phyloP scores from a whole-genome alignment of 352 stramenopile genomes.

The Globisporangium megalacanthum region DNA sequence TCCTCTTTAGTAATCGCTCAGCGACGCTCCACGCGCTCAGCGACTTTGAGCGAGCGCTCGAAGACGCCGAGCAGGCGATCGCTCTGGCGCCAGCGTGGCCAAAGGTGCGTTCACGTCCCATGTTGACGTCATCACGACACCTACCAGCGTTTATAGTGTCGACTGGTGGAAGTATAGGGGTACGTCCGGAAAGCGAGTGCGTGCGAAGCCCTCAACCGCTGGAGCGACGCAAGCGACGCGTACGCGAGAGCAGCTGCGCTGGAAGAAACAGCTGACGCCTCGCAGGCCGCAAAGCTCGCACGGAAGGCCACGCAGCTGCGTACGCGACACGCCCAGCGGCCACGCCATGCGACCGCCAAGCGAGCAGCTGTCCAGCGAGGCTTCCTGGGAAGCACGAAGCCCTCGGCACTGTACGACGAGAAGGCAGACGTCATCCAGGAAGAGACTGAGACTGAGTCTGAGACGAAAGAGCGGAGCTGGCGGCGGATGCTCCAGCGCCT shows the following conservation, averaged over 20 bases:
- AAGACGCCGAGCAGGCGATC: conserved; percentile 80
- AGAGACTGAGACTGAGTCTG: conserved; percentile 16
- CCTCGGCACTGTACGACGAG: conserved; percentile 49
- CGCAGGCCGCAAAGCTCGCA: conserved; percentile 59
- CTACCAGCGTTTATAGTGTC: no score
- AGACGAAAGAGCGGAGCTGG: conserved; percentile 44
- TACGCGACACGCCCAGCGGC: not conserved
- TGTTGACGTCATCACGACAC: no score
- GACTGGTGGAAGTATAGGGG: conserved; percentile 26
- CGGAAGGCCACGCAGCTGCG: conserved; percentile 10
- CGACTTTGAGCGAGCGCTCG: conserved; percentile 60
- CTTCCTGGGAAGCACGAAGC: conserved; percentile 35
- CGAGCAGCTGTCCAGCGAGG: conserved; percentile 29
- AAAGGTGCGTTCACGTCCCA: conserved; percentile 46
- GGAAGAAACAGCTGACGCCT: conserved; percentile 30
- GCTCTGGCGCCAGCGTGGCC: conserved; percentile 82
- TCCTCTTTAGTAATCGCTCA: conserved; percentile 87
- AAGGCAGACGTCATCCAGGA: conserved; percentile 42
- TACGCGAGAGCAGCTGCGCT: conserved; percentile 76
- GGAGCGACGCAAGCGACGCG: conserved; percentile 55
- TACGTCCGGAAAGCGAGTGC: conserved; percentile 89
- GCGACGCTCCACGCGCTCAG: conserved; percentile 73
- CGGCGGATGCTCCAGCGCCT: conserved; percentile 58
- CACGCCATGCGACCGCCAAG: no score
- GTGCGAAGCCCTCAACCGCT: conserved; percentile 53